These are phyloP conservation scores for Xylariaceae sp. DNA, from an alignment of 2,329 filamentous ascomycete genomes.

Conservation along the genomic window DNA sequence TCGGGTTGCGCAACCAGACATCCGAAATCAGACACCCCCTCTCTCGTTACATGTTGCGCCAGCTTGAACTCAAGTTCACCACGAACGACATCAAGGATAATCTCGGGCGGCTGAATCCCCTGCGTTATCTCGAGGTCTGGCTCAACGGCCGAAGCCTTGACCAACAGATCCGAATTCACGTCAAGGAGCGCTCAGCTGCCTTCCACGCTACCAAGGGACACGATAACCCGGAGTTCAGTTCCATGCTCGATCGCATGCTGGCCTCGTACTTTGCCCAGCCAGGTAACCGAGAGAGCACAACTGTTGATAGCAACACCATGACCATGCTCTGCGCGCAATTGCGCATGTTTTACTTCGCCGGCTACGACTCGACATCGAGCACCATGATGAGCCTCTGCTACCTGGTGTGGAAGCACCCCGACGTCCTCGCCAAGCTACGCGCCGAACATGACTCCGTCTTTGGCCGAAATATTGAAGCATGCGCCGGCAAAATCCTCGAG, in stretches of 20 bases:
- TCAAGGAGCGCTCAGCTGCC: slow-evolving; percentile 23
- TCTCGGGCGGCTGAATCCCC: slow-evolving; percentile 28
- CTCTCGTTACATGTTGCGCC: slow-evolving; percentile 28
- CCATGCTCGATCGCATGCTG: slow-evolving; percentile 32
- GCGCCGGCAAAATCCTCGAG: slow-evolving; percentile 36
- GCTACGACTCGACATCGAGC: slow-evolving; percentile 37
- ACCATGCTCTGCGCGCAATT: slow-evolving; percentile 30
- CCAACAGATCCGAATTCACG: slow-evolving; percentile 26
- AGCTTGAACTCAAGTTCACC: slow-evolving; percentile 26
- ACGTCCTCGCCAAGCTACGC: slow-evolving; percentile 26
- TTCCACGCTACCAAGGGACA: slow-evolving; percentile 21
- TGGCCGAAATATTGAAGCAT: slow-evolving; percentile 37
- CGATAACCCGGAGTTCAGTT: slow-evolving; percentile 23
- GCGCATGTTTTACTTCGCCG: slow-evolving; percentile 36
- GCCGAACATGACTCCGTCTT: slow-evolving; percentile 51
- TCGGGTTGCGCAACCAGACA: slow-evolving; percentile 30
- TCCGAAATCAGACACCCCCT: slow-evolving; percentile 26
- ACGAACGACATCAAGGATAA: slow-evolving; percentile 25
- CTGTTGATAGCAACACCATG: slow-evolving; percentile 27
- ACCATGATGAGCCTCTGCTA: slow-evolving; percentile 31
- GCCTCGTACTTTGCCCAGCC: slow-evolving; percentile 28
- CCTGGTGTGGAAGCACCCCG: slow-evolving; percentile 29
- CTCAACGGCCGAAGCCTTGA: slow-evolving; percentile 31
- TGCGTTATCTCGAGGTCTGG: slow-evolving; percentile 28
- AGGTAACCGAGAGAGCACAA: slow-evolving; percentile 15